A percentile compares a stretch with the other conserved stretches of the same genome.
Conservation (phyloP, 768 basidiomycete species). For the Clitopilus passeckerianus region DNA sequence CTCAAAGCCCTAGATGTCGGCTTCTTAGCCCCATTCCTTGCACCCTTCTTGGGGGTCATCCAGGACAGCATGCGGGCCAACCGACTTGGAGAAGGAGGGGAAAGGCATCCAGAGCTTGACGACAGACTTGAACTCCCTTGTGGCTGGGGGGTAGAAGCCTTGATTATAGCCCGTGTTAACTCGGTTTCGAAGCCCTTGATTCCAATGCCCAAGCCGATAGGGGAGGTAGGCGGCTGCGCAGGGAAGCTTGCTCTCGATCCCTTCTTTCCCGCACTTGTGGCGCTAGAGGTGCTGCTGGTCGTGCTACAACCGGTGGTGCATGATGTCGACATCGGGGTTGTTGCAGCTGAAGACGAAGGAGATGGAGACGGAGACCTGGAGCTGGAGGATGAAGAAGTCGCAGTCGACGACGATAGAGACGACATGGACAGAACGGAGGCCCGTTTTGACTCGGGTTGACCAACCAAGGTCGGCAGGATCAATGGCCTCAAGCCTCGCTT, state of each 20-base stretch:
- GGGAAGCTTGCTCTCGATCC: not conserved
- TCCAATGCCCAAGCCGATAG: not conserved
- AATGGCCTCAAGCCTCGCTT: not conserved
- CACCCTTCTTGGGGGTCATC: not conserved
- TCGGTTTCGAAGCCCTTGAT: not conserved
- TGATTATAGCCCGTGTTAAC: not conserved
- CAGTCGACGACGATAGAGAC: too few species aligned
- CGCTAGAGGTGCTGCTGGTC: not conserved
- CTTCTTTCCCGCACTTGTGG: not conserved
- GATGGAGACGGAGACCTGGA: too few species aligned
- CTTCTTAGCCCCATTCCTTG: not conserved
- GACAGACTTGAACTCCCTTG: not conserved
- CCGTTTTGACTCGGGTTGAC: too few species aligned
- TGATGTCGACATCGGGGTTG: not conserved
- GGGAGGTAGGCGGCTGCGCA: not conserved
- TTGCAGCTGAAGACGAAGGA: too few species aligned
- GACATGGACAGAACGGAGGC: too few species aligned
- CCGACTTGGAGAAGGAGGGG: not conserved
- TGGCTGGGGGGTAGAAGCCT: not conserved
- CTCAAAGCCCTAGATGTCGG: not conserved
- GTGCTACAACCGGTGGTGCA: not conserved
- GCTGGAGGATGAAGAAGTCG: too few species aligned
- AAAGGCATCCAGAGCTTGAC: not conserved
- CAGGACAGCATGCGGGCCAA: not conserved
- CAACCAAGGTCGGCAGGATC: not conserved